Conservation (phyloP, 192 early-diverging fungal genomes). For the Backusella macrospora region DNA sequence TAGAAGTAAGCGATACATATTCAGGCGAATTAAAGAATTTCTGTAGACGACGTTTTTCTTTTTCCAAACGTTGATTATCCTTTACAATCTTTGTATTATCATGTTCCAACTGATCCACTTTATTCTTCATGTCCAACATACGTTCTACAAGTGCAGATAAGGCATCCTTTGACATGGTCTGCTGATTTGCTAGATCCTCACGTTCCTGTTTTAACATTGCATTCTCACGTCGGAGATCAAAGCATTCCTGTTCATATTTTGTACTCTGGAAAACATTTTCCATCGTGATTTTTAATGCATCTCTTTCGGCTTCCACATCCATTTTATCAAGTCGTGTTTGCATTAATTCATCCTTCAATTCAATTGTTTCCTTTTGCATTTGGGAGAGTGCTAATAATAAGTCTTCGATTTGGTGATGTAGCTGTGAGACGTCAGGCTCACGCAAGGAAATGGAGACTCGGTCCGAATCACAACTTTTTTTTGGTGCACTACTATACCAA, state of each 20-base stretch:
- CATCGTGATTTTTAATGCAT: constrained; percentile 56
- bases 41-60: constrained; percentile 9
- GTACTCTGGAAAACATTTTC: constrained; percentile 3
- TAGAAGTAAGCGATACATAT: neutral
- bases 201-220: constrained; percentile 25
- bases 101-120: neutral
- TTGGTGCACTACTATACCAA: constrained; percentile 16
- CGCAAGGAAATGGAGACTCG: constrained; percentile 4
- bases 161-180: constrained; percentile 30
- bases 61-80: constrained; percentile 10
- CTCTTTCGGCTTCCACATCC: constrained; percentile 49
- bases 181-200: constrained; percentile 23
- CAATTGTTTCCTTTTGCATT: constrained; percentile 66
- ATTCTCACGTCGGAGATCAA: constrained; percentile 28
- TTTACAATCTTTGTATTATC: neutral
- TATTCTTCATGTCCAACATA: constrained; percentile 25
- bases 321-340: constrained; percentile 56
- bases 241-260: constrained; percentile 34
- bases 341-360: constrained; percentile 65
- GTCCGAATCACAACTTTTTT: constrained; percentile 9
- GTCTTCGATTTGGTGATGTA: constrained; percentile 61
- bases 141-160: constrained; percentile 32
- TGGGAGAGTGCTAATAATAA: constrained; percentile 60
- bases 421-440: constrained; percentile 37
- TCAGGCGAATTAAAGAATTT: constrained; percentile 15